Base-by-base conservation (phyloP, 1,284 basidiomycete genomes). In the Cryptococcus sp. region DNA sequence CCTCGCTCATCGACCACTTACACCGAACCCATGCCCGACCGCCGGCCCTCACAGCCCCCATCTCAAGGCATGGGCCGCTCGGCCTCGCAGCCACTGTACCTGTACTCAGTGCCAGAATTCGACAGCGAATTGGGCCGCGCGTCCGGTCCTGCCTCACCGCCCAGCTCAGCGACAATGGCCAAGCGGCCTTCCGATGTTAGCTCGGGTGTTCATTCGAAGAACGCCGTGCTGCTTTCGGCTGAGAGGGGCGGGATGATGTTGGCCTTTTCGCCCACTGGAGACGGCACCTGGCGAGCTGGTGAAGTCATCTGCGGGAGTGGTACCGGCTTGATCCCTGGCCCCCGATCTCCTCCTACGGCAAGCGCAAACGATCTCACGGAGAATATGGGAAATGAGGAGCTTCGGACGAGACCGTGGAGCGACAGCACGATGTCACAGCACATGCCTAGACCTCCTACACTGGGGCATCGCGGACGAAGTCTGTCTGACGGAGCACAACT, bases 401-500 rank as follows among this genome's bases (percentile, higher is more conserved):
- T 68, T 3, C 48, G 45, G 47, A 44, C 67, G 2, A 48, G 72
- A 25, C 69, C 70, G 1, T 72, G 70, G 72, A 69, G 65, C 49
- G 65, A 70, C 27, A 63, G 58, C 23, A 68, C 66, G 8, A 60
- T 67, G 57, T 54, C 65, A 0, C 54, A 61, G 20, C 61, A 64
- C 35, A 25, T 44, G 15, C 15, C 50, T 27, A 51, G 39, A 15
- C 55, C 61, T 1, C 56, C 54, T 4, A 56, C 51, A 39, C 49
- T 61, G 8, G 61, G 60, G 0, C 59, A 53, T 7, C 69, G 69
- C 48, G 66, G 58, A 1, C 64, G 73, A 27, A 64, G 64, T 35
- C 62, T 76, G 23, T 77, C 75, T 10, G 78, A 79, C 39, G 78
- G 77, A 1, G 73, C 72, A 16, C 68, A 71, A 4, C 63, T 75